Conservation (phyloP, 1,284 basidiomycete genomes). For the Rhodofomes roseus region DNA sequence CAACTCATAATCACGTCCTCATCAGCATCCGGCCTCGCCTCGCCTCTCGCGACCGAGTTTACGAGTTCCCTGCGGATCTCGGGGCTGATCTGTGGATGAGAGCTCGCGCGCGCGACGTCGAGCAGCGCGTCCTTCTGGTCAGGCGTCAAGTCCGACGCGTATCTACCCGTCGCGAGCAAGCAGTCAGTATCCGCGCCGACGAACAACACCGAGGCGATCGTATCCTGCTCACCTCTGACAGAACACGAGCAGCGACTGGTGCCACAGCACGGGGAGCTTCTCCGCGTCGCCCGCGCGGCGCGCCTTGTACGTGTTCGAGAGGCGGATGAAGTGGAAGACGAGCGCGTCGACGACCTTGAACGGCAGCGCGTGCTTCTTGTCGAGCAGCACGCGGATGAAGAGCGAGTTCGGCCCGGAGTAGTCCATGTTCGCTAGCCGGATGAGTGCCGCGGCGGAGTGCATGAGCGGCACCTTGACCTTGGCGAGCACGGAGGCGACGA, state of each 20-base stretch:
- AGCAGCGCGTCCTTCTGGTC: slow-evolving; percentile 98
- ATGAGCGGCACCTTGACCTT: slow-evolving; percentile 94
- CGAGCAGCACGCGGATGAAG: slow-evolving; percentile 94
- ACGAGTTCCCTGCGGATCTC: slow-evolving; percentile 90
- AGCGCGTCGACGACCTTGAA: slow-evolving; percentile 98
- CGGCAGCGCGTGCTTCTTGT: slow-evolving; percentile 98
- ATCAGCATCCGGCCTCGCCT: slow-evolving; percentile 51
- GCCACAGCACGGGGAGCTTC: slow-evolving; percentile 94
- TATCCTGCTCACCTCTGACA: slow-evolving; percentile 71
- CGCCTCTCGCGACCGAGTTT: slow-evolving; percentile 69
- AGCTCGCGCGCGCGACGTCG: slow-evolving; percentile 85
- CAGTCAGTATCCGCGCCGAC: not conserved
- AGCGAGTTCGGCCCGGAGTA: slow-evolving; percentile 95
- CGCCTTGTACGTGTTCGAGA: slow-evolving; percentile 87
- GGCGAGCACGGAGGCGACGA: slow-evolving; percentile 88
- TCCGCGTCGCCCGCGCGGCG: slow-evolving; percentile 60
- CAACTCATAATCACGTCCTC: slow-evolving; percentile 32
- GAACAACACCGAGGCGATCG: not conserved
- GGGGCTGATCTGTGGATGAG: slow-evolving; percentile 85
- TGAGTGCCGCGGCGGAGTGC: slow-evolving; percentile 93
- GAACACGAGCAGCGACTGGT: slow-evolving; percentile 95
- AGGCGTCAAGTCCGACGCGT: slow-evolving; percentile 93
- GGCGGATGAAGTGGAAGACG: slow-evolving; percentile 96
- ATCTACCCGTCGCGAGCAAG: slow-evolving; percentile 45
- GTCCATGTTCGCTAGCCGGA: slow-evolving; percentile 95